Evolutionary conservation across 371 early-diverging fungal genomes (phyloP).

Genomic region (Syncephalastrum monosporum): DNA sequence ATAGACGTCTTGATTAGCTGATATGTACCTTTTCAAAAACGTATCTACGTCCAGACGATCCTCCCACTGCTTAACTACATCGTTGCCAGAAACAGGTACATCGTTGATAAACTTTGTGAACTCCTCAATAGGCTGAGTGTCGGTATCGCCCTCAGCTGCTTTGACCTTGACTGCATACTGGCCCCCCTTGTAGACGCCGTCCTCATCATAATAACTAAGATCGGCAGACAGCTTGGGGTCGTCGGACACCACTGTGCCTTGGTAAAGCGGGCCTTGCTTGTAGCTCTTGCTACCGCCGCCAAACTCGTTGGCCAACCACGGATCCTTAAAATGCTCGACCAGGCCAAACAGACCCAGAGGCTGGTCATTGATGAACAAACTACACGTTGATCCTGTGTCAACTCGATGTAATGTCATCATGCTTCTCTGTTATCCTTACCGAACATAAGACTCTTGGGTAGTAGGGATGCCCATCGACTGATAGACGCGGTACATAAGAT

Average conservation of each 20-base stretch:
- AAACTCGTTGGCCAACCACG: constrained; percentile 19
- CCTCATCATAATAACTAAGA: constrained; percentile 24
- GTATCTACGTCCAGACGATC: constrained; percentile 14
- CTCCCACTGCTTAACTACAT: constrained; percentile 11
- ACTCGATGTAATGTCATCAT: too few relatives aligned
- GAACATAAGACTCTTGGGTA: constrained; percentile 22
- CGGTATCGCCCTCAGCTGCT: background rate
- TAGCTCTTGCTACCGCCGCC: constrained; percentile 9
- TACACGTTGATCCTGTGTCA: background rate
- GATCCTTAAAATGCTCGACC: constrained; percentile 17
- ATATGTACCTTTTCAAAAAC: constrained; percentile 18
- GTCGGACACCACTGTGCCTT: constrained; percentile 9
- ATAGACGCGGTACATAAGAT: constrained; percentile 25
- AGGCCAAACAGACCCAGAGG: constrained; percentile 20
- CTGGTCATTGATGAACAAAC: constrained; percentile 18
- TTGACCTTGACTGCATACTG: constrained; percentile 13
- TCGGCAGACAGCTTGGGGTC: constrained; percentile 3
- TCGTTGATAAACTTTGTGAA: constrained; percentile 21
- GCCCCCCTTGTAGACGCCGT: constrained; percentile 3
- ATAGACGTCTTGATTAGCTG: background rate
- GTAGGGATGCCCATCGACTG: constrained; percentile 24
- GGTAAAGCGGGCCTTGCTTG: constrained; percentile 17
- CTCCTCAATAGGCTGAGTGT: constrained; percentile 6
- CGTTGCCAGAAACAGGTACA: constrained; percentile 8
- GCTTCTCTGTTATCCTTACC: constrained; percentile 6